These are phyloP conservation scores for Aspergillus conjunctus DNA, from an alignment of 495 filamentous ascomycete genomes.

Conservation along the genomic window DNA sequence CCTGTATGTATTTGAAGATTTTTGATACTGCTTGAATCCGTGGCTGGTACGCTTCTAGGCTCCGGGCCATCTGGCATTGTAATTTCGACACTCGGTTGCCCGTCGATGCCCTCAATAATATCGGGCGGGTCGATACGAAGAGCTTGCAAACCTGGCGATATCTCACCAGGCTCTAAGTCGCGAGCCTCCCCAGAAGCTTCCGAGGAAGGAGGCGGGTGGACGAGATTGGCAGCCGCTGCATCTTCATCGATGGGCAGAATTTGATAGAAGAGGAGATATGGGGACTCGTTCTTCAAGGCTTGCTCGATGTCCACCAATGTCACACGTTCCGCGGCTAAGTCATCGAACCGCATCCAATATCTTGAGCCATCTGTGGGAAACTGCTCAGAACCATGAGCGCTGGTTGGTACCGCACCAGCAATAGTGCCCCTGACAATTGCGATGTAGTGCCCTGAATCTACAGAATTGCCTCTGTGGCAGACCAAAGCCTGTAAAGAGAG, in stretches of 20 bases:
- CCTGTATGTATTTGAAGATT: slow-evolving; percentile 43
- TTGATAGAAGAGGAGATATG: slow-evolving; percentile 94
- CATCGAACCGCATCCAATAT: slow-evolving; percentile 89
- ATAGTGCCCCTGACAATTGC: slow-evolving; percentile 71
- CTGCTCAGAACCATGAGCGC: slow-evolving; percentile 52
- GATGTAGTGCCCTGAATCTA: slow-evolving; percentile 93
- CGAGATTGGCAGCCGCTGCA: slow-evolving; percentile 52
- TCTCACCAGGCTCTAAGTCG: slow-evolving; percentile 30
- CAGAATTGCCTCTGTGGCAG: slow-evolving; percentile 84
- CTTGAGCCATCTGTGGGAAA: slow-evolving; percentile 57
- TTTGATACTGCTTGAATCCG: slow-evolving; percentile 28
- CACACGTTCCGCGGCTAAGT: slow-evolving; percentile 72
- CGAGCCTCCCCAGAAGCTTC: slow-evolving; percentile 48
- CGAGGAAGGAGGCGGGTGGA: slow-evolving; percentile 59
- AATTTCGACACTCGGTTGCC: slow-evolving; percentile 48
- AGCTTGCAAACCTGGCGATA: slow-evolving; percentile 24
- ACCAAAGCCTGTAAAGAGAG: slow-evolving; percentile 85
- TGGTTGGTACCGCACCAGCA: slow-evolving; percentile 46
- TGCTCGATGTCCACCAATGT: slow-evolving; percentile 75
- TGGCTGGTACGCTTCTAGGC: not conserved
- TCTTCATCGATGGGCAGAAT: slow-evolving; percentile 82
- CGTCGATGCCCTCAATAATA: slow-evolving; percentile 31
- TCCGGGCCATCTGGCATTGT: slow-evolving; percentile 32
- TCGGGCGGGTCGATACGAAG: slow-evolving; percentile 20
- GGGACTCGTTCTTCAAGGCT: slow-evolving; percentile 77